Percentiles rank a stretch among this genome's conserved stretches.
These are phyloP conservation scores for Ogataea chonburiensis DNA, from an alignment of 805 yeast genomes.

Conservation along the genomic window DNA sequence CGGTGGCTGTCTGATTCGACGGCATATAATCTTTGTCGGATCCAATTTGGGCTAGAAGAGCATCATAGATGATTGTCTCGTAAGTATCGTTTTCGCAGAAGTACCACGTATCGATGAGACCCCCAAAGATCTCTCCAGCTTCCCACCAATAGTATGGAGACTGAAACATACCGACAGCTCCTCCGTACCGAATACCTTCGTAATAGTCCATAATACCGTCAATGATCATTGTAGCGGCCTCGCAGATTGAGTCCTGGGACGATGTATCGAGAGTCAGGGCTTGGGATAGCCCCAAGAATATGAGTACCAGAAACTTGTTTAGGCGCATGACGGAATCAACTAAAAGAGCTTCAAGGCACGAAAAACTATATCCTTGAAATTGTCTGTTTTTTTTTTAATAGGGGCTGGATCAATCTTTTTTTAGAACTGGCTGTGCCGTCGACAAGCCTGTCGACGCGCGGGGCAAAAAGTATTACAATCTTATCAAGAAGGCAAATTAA, in stretches of 20 bases:
- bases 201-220: conserved; percentile 82
- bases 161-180: conserved; percentile 69
- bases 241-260: conserved; percentile 30
- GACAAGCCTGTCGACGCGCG: conserved; percentile 12
- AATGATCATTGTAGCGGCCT: conserved; percentile 60
- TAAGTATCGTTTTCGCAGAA: conserved; percentile 68
- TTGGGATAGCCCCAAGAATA: conserved; percentile 1
- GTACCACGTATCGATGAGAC: conserved; percentile 69
- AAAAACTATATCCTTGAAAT: background rate
- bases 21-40: conserved; percentile 70
- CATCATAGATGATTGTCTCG: conserved; percentile 53
- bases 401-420: conserved; percentile 9
- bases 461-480: conserved; percentile 1
- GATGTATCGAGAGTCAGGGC: conserved; percentile 18
- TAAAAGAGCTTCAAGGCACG: background rate
- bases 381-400: conserved; percentile 5
- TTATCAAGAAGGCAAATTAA: conserved; percentile 9
- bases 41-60: conserved; percentile 67
- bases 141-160: conserved; percentile 90
- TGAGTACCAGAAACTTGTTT: background rate
- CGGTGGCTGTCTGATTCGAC: conserved; percentile 74
- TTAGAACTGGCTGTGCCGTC: conserved; percentile 7
- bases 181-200: conserved; percentile 61
- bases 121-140: conserved; percentile 78
- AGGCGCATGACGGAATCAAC: conserved; percentile 2